Evolutionary conservation across 805 yeast species (phyloP).

Genomic region (Yamadazyma nakazawae): DNA sequence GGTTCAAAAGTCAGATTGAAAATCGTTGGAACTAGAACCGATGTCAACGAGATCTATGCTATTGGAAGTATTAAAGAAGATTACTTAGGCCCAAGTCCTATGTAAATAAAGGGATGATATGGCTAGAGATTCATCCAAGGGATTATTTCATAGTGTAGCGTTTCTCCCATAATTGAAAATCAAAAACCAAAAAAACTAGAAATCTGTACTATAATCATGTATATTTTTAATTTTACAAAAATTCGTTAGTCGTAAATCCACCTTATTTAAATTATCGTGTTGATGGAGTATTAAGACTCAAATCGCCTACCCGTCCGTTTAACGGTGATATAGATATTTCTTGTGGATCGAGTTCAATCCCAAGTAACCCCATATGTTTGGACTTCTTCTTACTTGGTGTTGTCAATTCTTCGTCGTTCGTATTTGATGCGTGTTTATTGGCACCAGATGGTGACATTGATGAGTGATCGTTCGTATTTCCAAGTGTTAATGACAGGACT

Average conservation of each 20-base stretch:
- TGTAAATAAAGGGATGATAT: background rate
- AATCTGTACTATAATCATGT: conserved; percentile 8
- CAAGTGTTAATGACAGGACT: background rate
- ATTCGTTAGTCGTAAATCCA: conserved; percentile 2
- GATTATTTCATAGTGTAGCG: background rate
- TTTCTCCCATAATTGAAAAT: background rate
- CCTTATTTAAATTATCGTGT: background rate
- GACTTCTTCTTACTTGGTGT: conserved; percentile 4
- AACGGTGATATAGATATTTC: conserved; percentile 16
- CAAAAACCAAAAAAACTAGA: background rate
- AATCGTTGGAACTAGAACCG: conserved; percentile 95
- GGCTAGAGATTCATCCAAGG: background rate
- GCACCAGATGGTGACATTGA: background rate
- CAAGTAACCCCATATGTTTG: conserved; percentile 23
- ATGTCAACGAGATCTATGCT: conserved; percentile 95
- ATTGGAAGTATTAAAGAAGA: conserved; percentile 98
- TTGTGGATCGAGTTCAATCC: conserved; percentile 48
- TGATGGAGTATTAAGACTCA: conserved; percentile 11
- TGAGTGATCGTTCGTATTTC: background rate
- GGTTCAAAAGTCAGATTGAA: conserved; percentile 92
- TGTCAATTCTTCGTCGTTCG: background rate
- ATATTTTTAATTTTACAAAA: conserved; percentile 7
- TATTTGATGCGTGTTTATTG: background rate
- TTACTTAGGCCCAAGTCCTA: conserved; percentile 78
- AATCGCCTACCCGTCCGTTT: conserved; percentile 18